Percentiles rank a stretch among this genome's conserved stretches.
Evolutionary conservation across 306 rosid genomes (phyloP).

Genomic region (Castanopsis chinensis): DNA sequence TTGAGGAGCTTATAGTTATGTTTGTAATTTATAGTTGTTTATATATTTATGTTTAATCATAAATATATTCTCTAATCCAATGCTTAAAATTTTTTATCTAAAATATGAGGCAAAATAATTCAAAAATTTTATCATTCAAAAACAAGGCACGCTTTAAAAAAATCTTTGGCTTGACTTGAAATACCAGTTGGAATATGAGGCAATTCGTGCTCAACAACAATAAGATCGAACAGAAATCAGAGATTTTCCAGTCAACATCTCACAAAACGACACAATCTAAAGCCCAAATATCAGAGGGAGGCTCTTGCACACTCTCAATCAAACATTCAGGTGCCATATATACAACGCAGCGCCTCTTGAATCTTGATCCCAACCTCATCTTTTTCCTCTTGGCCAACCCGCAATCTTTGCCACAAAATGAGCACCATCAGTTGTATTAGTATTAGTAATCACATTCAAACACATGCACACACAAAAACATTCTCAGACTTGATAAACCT

Average conservation of each 20-base stretch:
- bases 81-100: no score
- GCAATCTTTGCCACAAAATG: constrained; percentile 15
- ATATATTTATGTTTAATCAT: no score
- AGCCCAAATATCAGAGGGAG: constrained; percentile 17
- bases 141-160: constrained; percentile 29
- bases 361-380: neutral
- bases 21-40: no score
- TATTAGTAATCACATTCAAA: neutral
- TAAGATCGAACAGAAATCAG: neutral
- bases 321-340: neutral
- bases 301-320: no score
- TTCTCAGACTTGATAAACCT: constrained; percentile 19
- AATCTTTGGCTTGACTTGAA: constrained; percentile 11
- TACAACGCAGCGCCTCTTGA: constrained; percentile 20
- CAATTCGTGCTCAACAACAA: neutral
- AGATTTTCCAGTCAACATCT: constrained; percentile 25
- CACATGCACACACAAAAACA: neutral
- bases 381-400: constrained; percentile 11
- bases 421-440: no score
- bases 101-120: no score
- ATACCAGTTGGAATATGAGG: constrained; percentile 2
- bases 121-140: no score
- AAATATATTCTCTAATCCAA: no score
- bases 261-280: constrained; percentile 20
- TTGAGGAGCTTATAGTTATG: no score